A percentile compares a stretch with the other conserved stretches of the same genome.
Conservation (phyloP, 306 rosid species). For the Trifolium pratense region DNA sequence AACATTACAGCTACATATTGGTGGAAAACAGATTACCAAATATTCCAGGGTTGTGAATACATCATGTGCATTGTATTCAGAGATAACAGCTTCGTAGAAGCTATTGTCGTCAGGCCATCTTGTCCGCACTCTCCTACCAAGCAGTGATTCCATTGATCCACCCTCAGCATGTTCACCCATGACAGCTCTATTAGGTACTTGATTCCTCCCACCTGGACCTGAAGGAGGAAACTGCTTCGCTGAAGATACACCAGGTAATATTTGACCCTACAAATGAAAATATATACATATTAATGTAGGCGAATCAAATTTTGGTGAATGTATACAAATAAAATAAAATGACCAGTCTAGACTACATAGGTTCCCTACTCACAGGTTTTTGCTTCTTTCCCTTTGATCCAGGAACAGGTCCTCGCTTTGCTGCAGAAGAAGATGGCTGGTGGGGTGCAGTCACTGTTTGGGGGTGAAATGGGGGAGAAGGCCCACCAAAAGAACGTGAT, state of each 20-base stretch:
- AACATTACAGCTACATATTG: constrained; percentile 27
- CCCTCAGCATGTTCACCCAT: constrained; percentile 68
- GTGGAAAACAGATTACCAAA: constrained; percentile 28
- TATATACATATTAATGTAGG: constrained; percentile 25
- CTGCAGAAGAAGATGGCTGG: constrained; percentile 85
- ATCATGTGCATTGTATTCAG: constrained; percentile 72
- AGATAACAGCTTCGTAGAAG: constrained; percentile 93
- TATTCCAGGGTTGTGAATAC: constrained; percentile 48
- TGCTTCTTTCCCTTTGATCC: constrained; percentile 83
- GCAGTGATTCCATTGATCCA: constrained; percentile 58
- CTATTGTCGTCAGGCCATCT: constrained; percentile 98
- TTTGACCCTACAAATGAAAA: constrained; percentile 52
- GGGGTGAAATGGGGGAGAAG: constrained; percentile 78
- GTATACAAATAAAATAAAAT: constrained; percentile 29
- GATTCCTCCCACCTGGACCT: constrained; percentile 77
- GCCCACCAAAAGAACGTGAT: constrained; percentile 78
- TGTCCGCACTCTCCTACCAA: constrained; percentile 88
- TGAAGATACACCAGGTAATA: constrained; percentile 66
- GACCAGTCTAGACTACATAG: constrained; percentile 1
- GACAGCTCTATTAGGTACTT: constrained; percentile 65
- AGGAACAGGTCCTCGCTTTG: constrained; percentile 79
- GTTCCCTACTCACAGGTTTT: constrained; percentile 73
- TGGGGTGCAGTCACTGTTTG: constrained; percentile 67
- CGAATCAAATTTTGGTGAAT: constrained; percentile 6
- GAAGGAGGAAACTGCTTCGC: constrained; percentile 74